phyloP scores from a whole-genome alignment of 1,284 basidiomycete species.

The Rhodotorula sp. region DNA sequence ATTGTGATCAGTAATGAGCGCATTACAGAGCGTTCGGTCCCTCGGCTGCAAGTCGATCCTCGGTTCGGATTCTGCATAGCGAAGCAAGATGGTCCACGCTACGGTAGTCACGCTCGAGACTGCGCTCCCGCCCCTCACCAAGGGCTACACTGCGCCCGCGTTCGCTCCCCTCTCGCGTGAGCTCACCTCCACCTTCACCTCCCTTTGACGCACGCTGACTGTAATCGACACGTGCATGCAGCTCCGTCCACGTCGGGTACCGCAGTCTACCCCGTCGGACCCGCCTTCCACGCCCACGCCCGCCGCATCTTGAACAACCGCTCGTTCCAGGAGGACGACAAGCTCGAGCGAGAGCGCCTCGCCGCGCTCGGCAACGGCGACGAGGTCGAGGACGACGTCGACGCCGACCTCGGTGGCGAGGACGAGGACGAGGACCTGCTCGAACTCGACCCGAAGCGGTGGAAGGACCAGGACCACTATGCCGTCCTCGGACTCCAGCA shows the following conservation, averaged over 20 bases:
- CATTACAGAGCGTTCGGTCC: too few species aligned
- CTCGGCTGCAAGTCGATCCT: too few species aligned
- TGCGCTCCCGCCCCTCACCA: slow-evolving; percentile 49
- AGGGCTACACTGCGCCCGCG: slow-evolving; percentile 49
- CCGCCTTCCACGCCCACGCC: slow-evolving; percentile 77
- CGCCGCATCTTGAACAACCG: slow-evolving; percentile 70
- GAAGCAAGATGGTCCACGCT: slow-evolving; percentile 29
- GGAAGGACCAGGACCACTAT: slow-evolving; percentile 99
- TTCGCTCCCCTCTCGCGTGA: slow-evolving; percentile 36
- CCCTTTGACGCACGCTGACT: background rate
- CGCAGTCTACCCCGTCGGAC: slow-evolving; percentile 63
- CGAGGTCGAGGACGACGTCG: slow-evolving; percentile 65
- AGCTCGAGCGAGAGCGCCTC: slow-evolving; percentile 59
- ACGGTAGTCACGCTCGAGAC: slow-evolving; percentile 49
- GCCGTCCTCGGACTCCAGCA: slow-evolving; percentile 91
- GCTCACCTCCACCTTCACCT: background rate
- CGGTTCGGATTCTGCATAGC: too few species aligned
- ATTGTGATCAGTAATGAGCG: too few species aligned
- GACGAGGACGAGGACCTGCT: slow-evolving; percentile 73
- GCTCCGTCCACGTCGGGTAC: slow-evolving; percentile 35
- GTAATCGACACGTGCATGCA: background rate
- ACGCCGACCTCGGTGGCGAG: slow-evolving; percentile 90
- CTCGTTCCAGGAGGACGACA: slow-evolving; percentile 77
- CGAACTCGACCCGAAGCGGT: slow-evolving; percentile 88
- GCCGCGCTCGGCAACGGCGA: slow-evolving; percentile 57